A percentile compares a stretch with the other conserved stretches of the same genome.
phyloP scores from a whole-genome alignment of 2,329 filamentous ascomycete genomes.

The Ustulina deusta region DNA sequence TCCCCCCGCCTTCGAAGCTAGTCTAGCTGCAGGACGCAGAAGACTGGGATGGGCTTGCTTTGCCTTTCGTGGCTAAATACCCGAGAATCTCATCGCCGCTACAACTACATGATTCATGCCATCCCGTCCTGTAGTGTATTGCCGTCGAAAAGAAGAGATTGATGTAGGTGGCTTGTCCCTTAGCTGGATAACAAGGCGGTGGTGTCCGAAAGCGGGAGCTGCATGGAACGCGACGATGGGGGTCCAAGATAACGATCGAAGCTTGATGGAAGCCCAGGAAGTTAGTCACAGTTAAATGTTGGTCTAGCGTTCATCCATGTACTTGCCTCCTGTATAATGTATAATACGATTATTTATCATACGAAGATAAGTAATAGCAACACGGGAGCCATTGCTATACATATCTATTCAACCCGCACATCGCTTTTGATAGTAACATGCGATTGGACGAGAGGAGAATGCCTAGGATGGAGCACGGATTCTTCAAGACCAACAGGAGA shows the following conservation, averaged over 20 bases:
- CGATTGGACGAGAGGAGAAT: slow-evolving; percentile 17
- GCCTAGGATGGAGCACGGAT: slow-evolving; percentile 16
- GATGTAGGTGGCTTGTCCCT: slow-evolving; percentile 39
- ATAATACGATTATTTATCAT: slow-evolving; percentile 23
- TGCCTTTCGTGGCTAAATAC: slow-evolving; percentile 36
- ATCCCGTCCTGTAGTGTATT: slow-evolving; percentile 6
- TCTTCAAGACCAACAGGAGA: slow-evolving; percentile 26
- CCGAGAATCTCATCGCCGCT: slow-evolving; percentile 34
- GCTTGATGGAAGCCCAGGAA: slow-evolving; percentile 47
- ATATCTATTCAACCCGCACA: slow-evolving; percentile 27
- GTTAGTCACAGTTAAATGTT: slow-evolving; percentile 9
- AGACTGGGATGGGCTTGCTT: slow-evolving; percentile 27
- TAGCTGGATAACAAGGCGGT: slow-evolving; percentile 39
- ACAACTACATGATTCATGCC: slow-evolving; percentile 30
- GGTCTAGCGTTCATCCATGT: not conserved
- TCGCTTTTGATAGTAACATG: slow-evolving; percentile 17
- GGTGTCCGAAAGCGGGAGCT: slow-evolving; percentile 51
- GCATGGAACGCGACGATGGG: slow-evolving; percentile 49
- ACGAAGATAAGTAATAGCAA: slow-evolving; percentile 1
- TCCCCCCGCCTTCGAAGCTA: slow-evolving; percentile 21
- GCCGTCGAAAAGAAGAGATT: slow-evolving; percentile 22
- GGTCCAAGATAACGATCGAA: slow-evolving; percentile 52
- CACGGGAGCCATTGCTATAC: slow-evolving; percentile 19
- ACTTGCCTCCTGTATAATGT: too few species aligned
- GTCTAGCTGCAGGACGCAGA: slow-evolving; percentile 35